These are phyloP conservation scores for Phytophthora cryptogea DNA, from an alignment of 352 stramenopile species.

Conservation along the genomic window DNA sequence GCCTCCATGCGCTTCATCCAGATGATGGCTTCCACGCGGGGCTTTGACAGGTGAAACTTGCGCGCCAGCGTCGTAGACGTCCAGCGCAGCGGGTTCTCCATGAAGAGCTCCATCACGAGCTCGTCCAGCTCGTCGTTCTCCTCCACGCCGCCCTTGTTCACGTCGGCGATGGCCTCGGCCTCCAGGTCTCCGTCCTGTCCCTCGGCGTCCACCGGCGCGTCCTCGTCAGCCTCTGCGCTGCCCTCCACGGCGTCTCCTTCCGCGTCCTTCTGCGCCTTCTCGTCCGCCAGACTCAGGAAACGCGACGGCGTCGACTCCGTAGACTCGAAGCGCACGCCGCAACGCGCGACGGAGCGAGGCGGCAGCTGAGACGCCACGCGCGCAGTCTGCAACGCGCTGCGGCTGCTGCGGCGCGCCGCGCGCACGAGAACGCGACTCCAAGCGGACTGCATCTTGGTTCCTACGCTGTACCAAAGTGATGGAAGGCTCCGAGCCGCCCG, in stretches of 20 bases:
- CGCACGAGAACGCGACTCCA: conserved; percentile 27
- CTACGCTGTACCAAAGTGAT: conserved; percentile 26
- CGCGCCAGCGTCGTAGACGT: conserved; percentile 84
- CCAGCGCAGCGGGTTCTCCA: conserved; percentile 89
- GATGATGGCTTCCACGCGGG: conserved; percentile 82
- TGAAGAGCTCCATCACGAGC: conserved; percentile 78
- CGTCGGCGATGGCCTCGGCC: conserved; percentile 58
- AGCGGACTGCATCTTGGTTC: conserved; percentile 27
- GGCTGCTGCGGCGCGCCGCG: conserved; percentile 19
- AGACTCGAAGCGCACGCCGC: conserved; percentile 30
- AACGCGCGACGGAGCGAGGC: conserved; percentile 1
- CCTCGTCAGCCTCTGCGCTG: conserved; percentile 30
- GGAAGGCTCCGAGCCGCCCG: conserved; percentile 28
- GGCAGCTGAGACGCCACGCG: conserved; percentile 7
- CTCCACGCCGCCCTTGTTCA: conserved; percentile 72
- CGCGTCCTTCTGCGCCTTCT: conserved; percentile 43
- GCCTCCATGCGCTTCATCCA: conserved; percentile 73
- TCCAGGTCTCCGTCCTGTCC: conserved; percentile 68
- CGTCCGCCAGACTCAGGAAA: conserved; percentile 75
- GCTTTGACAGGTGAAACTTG: conserved; percentile 74
- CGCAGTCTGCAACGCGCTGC: conserved; percentile 7
- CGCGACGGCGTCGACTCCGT: conserved; percentile 51
- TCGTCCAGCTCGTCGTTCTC: conserved; percentile 76
- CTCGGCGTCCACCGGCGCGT: conserved; percentile 39
- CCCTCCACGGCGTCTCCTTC: conserved; percentile 19